Conservation (phyloP, 257 asterid genomes). For the Paraleonurus japonicus region DNA sequence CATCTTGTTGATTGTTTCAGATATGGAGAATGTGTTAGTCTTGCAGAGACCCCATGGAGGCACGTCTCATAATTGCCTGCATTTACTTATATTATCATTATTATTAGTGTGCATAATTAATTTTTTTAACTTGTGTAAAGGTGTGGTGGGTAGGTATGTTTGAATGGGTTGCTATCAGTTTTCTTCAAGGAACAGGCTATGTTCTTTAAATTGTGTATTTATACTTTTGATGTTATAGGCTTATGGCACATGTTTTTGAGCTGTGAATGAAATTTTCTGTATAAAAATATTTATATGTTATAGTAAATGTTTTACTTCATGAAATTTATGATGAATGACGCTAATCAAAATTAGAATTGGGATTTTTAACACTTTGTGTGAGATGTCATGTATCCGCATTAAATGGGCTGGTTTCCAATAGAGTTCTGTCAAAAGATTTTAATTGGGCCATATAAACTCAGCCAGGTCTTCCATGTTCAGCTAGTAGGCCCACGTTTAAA, state of each 20-base stretch:
- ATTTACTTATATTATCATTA: background rate
- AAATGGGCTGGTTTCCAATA: no score
- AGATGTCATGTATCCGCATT: no score
- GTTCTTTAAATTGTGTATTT: background rate
- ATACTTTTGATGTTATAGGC: background rate
- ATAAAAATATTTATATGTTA: background rate
- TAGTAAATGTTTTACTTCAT: background rate
- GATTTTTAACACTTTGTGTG: no score
- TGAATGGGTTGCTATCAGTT: background rate
- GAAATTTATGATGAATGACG: background rate
- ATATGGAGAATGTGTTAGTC: conserved; percentile 61
- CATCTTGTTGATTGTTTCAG: conserved; percentile 82
- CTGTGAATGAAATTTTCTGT: background rate
- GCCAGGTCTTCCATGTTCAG: no score
- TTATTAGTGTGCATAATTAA: background rate
- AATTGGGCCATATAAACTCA: no score
- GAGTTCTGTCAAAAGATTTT: no score
- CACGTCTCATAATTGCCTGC: conserved; percentile 64
- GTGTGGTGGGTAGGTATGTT: conserved; percentile 3
- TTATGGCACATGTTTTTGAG: background rate
- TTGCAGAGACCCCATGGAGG: conserved; percentile 97
- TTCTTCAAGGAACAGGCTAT: background rate
- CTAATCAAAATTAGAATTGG: background rate
- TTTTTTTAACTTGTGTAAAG: background rate
- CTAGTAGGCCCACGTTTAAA: no score